Conservation (phyloP, 2,329 filamentous ascomycete genomes). For the Ophiostoma angusticollis region DNA sequence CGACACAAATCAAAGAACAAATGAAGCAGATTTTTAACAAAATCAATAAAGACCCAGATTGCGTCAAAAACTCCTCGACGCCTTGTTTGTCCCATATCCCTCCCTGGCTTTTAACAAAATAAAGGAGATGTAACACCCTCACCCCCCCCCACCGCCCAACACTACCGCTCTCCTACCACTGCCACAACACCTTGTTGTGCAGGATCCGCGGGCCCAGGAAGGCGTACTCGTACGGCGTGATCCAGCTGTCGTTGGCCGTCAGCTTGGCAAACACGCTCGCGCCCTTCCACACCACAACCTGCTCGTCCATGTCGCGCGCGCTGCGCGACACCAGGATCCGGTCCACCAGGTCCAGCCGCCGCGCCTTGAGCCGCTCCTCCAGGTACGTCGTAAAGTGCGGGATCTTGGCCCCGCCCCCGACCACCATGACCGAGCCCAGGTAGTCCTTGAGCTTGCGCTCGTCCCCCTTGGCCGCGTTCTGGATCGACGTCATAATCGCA, state of each 20-base stretch:
- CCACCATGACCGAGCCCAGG: constrained; percentile 78
- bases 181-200: constrained; percentile 66
- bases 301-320: constrained; percentile 88
- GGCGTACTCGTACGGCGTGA: constrained; percentile 78
- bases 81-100: too few species aligned
- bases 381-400: constrained; percentile 69
- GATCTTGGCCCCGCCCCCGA: constrained; percentile 73
- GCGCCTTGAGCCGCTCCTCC: constrained; percentile 65
- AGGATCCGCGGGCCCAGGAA: constrained; percentile 67
- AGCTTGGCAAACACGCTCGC: constrained; percentile 92
- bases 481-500: constrained; percentile 80
- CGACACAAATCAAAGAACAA: neutral
- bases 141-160: neutral
- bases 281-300: constrained; percentile 97
- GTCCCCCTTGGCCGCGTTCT: constrained; percentile 74
- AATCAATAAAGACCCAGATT: too few species aligned
- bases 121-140: neutral
- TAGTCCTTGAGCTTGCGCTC: constrained; percentile 90
- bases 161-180: constrained; percentile 28
- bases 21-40: neutral
- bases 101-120: too few species aligned
- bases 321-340: constrained; percentile 52
- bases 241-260: constrained; percentile 90
- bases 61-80: too few species aligned
- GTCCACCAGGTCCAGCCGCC: constrained; percentile 47